Conservation (phyloP, 352 stramenopile genomes). For the Pythium pyrilobum region DNA sequence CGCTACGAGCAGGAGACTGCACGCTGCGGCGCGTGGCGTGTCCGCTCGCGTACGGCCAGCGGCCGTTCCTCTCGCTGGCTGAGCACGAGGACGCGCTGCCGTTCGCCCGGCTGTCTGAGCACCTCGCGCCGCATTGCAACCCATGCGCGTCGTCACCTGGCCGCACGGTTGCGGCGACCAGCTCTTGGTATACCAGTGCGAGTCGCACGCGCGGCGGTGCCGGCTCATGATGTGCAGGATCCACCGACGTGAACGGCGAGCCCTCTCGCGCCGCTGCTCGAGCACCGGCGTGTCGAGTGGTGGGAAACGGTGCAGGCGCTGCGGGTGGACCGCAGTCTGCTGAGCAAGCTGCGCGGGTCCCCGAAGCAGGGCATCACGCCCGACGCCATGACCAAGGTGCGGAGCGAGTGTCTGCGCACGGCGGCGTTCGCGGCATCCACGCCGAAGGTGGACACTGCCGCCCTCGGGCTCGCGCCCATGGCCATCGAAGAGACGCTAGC, state of each 20-base stretch:
- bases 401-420: constrained; percentile 60
- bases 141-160: constrained; percentile 56
- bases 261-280: constrained; percentile 60
- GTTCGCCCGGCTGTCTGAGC: constrained; percentile 26
- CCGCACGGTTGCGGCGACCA: constrained; percentile 47
- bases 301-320: constrained; percentile 74
- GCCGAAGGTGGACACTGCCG: constrained; percentile 25
- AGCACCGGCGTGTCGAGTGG: constrained; percentile 64
- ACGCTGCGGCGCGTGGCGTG: constrained; percentile 46
- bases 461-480: constrained; percentile 33
- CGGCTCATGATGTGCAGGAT: constrained; percentile 40
- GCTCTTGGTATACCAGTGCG: constrained; percentile 57
- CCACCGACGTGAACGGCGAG: constrained; percentile 69
- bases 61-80: constrained; percentile 26
- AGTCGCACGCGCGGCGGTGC: constrained; percentile 56
- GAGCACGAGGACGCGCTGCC: constrained; percentile 54
- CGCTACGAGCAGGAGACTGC: constrained; percentile 36
- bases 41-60: constrained; percentile 60
- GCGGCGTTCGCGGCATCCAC: constrained; percentile 33
- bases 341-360: constrained; percentile 56
- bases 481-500: constrained; percentile 37
- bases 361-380: constrained; percentile 39
- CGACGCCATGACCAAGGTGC: constrained; percentile 74
- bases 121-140: constrained; percentile 43
- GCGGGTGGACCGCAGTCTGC: constrained; percentile 67